These are phyloP conservation scores for Crithidia bombi DNA, from an alignment of 208 protist species.

Conservation along the genomic window DNA sequence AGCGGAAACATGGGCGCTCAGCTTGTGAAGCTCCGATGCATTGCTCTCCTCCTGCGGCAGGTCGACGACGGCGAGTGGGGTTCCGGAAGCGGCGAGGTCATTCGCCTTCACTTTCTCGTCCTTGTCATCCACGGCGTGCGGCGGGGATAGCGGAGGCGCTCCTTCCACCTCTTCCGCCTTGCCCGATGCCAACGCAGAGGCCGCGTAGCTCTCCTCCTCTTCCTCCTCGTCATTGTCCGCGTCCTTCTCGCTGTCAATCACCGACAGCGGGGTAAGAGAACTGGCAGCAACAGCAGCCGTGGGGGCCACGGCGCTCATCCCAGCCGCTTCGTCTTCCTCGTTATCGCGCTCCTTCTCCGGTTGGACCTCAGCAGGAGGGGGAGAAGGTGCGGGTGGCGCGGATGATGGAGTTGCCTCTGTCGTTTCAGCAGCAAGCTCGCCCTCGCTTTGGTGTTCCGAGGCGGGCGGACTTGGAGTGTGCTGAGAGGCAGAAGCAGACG, in stretches of 20 bases:
- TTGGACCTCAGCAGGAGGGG: background rate
- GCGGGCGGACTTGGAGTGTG: background rate
- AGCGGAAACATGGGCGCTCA: too few relatives aligned
- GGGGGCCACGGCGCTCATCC: background rate
- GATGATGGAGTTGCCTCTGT: background rate
- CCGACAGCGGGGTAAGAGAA: background rate
- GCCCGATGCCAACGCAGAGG: background rate
- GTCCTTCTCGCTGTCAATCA: background rate
- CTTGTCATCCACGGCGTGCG: too few relatives aligned
- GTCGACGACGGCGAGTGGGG: too few relatives aligned
- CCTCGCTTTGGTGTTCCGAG: background rate
- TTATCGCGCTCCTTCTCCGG: background rate
- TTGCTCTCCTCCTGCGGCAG: too few relatives aligned
- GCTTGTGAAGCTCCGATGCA: too few relatives aligned
- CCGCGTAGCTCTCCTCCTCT: background rate
- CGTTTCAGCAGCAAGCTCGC: background rate
- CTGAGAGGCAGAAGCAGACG: constrained; percentile 4
- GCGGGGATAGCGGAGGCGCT: too few relatives aligned
- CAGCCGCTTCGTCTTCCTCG: background rate
- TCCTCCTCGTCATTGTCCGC: background rate
- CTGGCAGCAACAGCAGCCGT: background rate
- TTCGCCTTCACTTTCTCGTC: too few relatives aligned
- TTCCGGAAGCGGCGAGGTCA: too few relatives aligned
- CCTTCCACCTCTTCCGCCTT: background rate
- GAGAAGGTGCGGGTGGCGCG: background rate